Conservation (phyloP, 2,329 filamentous ascomycete genomes). For the Scedosporium aurantiacum region DNA sequence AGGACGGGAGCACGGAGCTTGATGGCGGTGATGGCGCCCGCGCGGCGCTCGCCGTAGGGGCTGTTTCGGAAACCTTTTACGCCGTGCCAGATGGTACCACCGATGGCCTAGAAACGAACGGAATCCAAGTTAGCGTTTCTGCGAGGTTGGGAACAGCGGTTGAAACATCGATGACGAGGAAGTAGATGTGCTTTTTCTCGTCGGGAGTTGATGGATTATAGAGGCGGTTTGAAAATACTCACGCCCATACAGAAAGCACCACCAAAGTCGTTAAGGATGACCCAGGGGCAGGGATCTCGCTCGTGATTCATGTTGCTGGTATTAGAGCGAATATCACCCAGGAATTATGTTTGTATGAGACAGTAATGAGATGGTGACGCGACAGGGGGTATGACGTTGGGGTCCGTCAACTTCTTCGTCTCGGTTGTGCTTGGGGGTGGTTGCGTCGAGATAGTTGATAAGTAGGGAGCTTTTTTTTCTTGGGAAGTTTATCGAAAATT, state of each 20-base stretch:
- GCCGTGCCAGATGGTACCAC: constrained; percentile 86
- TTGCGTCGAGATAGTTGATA: neutral
- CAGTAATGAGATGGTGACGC: neutral
- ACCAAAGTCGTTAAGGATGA: constrained; percentile 93
- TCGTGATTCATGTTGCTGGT: constrained; percentile 72
- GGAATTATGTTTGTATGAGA: neutral
- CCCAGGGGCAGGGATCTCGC: constrained; percentile 93
- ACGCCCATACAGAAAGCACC: constrained; percentile 96
- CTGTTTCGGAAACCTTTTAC: constrained; percentile 90
- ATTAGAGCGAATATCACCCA: neutral
- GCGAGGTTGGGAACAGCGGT: too few species aligned
- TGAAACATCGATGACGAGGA: too few species aligned
- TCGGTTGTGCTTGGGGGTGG: neutral
- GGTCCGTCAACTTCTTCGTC: neutral
- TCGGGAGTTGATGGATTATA: too few species aligned
- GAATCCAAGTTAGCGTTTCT: neutral
- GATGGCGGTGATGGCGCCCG: constrained; percentile 92
- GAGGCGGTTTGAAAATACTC: constrained; percentile 26
- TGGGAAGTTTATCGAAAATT: constrained; percentile 1
- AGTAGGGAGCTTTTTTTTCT: neutral
- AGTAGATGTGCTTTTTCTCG: too few species aligned
- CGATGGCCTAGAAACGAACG: constrained; percentile 45
- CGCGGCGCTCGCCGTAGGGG: constrained; percentile 84
- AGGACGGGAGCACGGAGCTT: constrained; percentile 94
- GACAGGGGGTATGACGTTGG: neutral